These are phyloP conservation scores for Thymus quinquecostatus DNA, from an alignment of 257 asterid genomes.

Conservation along the genomic window DNA sequence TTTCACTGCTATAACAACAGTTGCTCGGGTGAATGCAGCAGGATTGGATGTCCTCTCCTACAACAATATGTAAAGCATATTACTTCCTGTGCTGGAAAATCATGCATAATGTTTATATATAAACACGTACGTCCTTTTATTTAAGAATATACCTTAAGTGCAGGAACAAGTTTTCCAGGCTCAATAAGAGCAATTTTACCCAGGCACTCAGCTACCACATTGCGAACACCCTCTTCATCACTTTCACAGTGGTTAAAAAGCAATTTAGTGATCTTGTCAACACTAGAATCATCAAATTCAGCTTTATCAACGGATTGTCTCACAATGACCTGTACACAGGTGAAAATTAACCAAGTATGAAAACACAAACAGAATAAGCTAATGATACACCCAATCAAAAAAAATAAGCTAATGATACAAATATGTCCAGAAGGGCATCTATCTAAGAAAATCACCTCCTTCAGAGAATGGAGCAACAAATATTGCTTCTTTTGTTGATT, in stretches of 20 bases:
- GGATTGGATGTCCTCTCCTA: slow-evolving; percentile 82
- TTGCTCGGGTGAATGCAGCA: slow-evolving; percentile 96
- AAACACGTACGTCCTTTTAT: slow-evolving; percentile 18
- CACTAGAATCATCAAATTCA: slow-evolving; percentile 93
- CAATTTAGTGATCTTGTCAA: slow-evolving; percentile 82
- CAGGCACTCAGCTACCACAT: slow-evolving; percentile 98
- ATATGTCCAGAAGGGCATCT: slow-evolving; percentile 21
- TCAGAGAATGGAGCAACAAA: slow-evolving; percentile 90
- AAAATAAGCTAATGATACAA: background rate
- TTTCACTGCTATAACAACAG: slow-evolving; percentile 91
- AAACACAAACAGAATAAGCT: slow-evolving; percentile 4
- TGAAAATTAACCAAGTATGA: slow-evolving; percentile 14
- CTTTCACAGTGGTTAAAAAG: slow-evolving; percentile 98
- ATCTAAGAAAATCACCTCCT: slow-evolving; percentile 63
- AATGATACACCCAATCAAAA: background rate
- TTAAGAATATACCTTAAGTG: slow-evolving; percentile 70
- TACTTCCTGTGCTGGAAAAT: slow-evolving; percentile 19
- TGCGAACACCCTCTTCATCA: slow-evolving; percentile 99
- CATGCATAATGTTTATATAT: background rate
- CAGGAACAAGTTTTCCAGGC: slow-evolving; percentile 97
- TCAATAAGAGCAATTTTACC: slow-evolving; percentile 98
- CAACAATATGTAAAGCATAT: slow-evolving; percentile 37
- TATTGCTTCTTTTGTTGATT: slow-evolving; percentile 99
- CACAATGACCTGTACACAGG: slow-evolving; percentile 78
- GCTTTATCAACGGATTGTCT: slow-evolving; percentile 98